Conservation (phyloP, 176 grass and related monocot species). For the Eleusine indica region DNA sequence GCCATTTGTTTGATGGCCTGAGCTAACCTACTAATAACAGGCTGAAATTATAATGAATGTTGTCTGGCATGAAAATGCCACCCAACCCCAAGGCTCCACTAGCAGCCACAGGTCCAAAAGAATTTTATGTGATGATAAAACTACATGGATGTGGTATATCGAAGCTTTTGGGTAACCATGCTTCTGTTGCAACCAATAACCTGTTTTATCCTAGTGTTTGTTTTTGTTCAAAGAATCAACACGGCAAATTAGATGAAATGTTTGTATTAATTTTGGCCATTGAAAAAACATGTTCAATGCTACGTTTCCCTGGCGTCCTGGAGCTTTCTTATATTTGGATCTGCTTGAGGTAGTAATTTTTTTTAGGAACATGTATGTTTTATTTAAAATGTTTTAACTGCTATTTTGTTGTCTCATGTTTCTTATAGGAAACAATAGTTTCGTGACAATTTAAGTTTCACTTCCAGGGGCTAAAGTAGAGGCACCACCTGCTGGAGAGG, state of each 20-base stretch:
- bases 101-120: too few relatives aligned
- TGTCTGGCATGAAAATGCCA: too few relatives aligned
- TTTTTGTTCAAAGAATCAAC: background rate
- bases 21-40: background rate
- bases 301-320: background rate
- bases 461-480: constrained; percentile 53
- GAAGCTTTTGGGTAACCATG: background rate
- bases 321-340: background rate
- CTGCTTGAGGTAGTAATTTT: background rate
- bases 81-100: too few relatives aligned
- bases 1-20: background rate
- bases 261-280: background rate
- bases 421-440: too few relatives aligned
- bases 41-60: background rate
- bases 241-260: background rate
- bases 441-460: constrained; percentile 28
- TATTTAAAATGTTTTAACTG: too few relatives aligned
- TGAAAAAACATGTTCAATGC: background rate
- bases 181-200: background rate
- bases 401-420: too few relatives aligned
- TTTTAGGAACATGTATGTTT: background rate
- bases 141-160: background rate
- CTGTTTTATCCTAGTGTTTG: background rate
- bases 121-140: too few relatives aligned
- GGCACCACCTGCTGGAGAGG: constrained; percentile 49